A percentile compares a stretch with the other conserved stretches of the same genome.
Conservation (phyloP, 2,329 filamentous ascomycete genomes). For the Cercospora zeina region DNA sequence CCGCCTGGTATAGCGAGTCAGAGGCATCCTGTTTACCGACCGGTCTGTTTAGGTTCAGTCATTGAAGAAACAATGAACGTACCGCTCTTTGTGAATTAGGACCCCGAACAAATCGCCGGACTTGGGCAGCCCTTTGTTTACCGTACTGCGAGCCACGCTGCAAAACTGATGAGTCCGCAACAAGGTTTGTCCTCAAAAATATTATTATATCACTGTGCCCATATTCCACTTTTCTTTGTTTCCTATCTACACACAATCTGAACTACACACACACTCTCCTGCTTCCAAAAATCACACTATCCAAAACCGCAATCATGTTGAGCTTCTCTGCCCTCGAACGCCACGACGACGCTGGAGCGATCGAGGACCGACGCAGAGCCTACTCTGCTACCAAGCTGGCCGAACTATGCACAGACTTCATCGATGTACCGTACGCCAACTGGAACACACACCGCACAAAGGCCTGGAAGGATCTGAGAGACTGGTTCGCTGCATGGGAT, state of each 20-base stretch:
- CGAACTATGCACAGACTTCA: not conserved
- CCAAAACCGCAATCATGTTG: not conserved
- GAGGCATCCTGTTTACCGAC: too few species aligned
- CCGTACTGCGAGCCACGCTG: not conserved
- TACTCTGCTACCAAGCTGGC: constrained; percentile 6
- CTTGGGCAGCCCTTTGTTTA: not conserved
- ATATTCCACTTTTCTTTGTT: not conserved
- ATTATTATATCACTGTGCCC: too few species aligned
- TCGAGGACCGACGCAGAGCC: not conserved
- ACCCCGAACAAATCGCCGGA: not conserved
- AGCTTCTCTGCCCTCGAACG: not conserved
- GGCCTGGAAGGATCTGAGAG: constrained; percentile 1
- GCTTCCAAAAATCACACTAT: not conserved
- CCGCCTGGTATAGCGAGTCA: too few species aligned
- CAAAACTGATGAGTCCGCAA: not conserved
- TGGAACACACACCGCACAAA: constrained; percentile 3
- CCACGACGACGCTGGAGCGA: not conserved
- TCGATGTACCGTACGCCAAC: constrained; percentile 1
- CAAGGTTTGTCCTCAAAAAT: not conserved
- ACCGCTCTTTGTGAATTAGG: not conserved
- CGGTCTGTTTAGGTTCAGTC: not conserved
- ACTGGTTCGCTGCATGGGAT: constrained; percentile 9
- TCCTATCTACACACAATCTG: not conserved
- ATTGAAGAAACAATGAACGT: not conserved
- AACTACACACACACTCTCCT: not conserved